Base-by-base conservation (phyloP, 1,139 yeast species). In the Kluyveromyces sp. region DNA sequence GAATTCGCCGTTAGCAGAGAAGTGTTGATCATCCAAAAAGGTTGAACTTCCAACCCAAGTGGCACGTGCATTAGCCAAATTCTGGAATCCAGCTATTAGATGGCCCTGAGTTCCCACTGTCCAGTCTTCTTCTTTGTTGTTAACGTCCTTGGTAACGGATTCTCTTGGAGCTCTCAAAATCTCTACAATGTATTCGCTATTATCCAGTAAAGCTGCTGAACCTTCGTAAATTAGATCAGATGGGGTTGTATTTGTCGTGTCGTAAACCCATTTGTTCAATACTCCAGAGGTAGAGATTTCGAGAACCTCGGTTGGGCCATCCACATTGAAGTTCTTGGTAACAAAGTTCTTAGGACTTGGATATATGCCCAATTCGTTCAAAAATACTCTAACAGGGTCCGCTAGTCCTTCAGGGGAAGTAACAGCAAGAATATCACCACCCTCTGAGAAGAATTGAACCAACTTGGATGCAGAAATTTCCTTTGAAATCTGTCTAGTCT, bases 81-180 rank as follows among this genome's bases (percentile, higher is more conserved):
- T 85, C 70, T 94, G 98, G 59, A 88, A 77, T 1, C 81, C 94
- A n/a, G 81, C 95, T 27, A 82, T 78, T 47, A 86, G 63, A 62
- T 72, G 80, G 10, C 88, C 88, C 67, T 90, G 95, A 44, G 79
- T 72, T 29, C 98, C 98, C 42, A 81, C 71, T 7, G 87, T 81
- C 96, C 97, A 94, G 29, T 73, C 72, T 33, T 81, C 83, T 41
- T 71, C 73, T 5, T 71, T 66, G 46, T 70, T 73, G 63, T 65
- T 43, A 43, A 56, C 29, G 58, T 67, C 56, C 63, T 70, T 53
- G 54, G 65, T 76, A 60, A 79, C 79, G 3, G 94, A 78, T 2
- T 95, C 81, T 46, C 74, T 70, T 36, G 90, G 75, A 3, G 92
- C 86, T 51, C 71, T 73, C 34, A 89, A 62, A 43, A 94, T 64